A percentile compares a stretch with the other conserved stretches of the same genome.
These are phyloP conservation scores for Rhododendron ferrugineum DNA, from an alignment of 148 eudicot genomes.

Conservation along the genomic window DNA sequence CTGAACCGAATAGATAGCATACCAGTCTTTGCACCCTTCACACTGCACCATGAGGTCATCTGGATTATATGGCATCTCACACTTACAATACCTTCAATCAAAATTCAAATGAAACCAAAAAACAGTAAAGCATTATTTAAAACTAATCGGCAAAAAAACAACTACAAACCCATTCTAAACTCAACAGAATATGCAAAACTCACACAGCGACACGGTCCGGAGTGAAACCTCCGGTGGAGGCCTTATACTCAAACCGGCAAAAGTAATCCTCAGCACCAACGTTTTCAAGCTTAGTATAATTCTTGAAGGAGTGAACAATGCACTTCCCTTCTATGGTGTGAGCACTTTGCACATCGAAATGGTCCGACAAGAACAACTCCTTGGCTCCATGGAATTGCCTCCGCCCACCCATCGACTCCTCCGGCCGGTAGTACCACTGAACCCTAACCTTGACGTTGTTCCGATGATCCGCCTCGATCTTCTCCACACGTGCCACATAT, in stretches of 20 bases:
- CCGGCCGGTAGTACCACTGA: constrained; percentile 53
- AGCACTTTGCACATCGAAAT: constrained; percentile 49
- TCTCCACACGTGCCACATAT: constrained; percentile 46
- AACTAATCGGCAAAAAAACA: neutral
- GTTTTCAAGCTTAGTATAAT: constrained; percentile 51
- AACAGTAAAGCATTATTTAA: neutral
- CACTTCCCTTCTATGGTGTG: constrained; percentile 55
- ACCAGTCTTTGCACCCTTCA: constrained; percentile 67
- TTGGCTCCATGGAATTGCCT: constrained; percentile 51
- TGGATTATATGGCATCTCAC: constrained; percentile 68
- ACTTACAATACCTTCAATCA: constrained; percentile 50
- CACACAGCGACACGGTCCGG: constrained; percentile 58
- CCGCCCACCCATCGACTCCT: constrained; percentile 49
- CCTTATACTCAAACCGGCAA: constrained; percentile 56
- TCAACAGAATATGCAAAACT: constrained; percentile 11
- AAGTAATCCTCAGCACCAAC: constrained; percentile 49
- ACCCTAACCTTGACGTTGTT: constrained; percentile 41
- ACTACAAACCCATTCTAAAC: neutral
- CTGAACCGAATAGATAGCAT: neutral
- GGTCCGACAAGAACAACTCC: constrained; percentile 51
- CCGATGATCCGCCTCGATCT: constrained; percentile 40
- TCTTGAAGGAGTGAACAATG: constrained; percentile 45
- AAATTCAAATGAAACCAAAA: constrained; percentile 1
- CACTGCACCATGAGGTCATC: constrained; percentile 73
- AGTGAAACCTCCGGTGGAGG: constrained; percentile 46